Evolutionary conservation across 1,139 yeast genomes (phyloP), one percentile per base, ranked within the genome.

Genomic region (Candida frijolesensis): DNA sequence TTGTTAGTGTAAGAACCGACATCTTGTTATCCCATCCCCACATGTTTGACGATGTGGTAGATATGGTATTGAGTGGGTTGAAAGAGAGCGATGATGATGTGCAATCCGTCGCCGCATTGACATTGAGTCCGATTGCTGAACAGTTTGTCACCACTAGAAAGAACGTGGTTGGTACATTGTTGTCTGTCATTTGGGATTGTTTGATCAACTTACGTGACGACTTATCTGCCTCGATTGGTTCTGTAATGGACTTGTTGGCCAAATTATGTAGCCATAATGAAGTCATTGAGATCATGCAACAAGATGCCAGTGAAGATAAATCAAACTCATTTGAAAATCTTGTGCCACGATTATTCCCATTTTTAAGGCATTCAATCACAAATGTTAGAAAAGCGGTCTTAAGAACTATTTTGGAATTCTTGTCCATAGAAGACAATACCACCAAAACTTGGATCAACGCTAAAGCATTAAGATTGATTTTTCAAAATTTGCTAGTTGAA

Each of bases 31-130:
- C 76, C 12, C 77, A 81, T 49, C 78, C 83, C 1, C 79, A 79
- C 39, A 72, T 92, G 44, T 70, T 90, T 38, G 87, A 87, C 56
- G 81, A 82, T 51, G 89, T 94, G 1, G 85, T 92, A 3, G 79
- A 83, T 44, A 89, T 95, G 80, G 99, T 94, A 0, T 73, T 94
- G 43, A 91, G 88, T 67, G 97, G 98, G 2, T 72, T 95, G 47
- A 79, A 82, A 14, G 92, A 88, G 63, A 80, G 84, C 53, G 96
- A 92, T 60, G 99, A 94, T 67, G 99, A 95, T 65, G 98, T 95
- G 22, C 97, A 95, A 66, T 91, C 97, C 12, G 97, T 94, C 45
- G 92, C 97, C 18, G 99, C 99, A 0, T 88, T 96, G 7, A 90
- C 97, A 1, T 74, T 95, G 53, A 78, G 95, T 0, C 99, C 99